A percentile compares a stretch with the other conserved stretches of the same genome.
phyloP scores from a whole-genome alignment of 257 asterid species.

The Phtheirospermum japonicum region DNA sequence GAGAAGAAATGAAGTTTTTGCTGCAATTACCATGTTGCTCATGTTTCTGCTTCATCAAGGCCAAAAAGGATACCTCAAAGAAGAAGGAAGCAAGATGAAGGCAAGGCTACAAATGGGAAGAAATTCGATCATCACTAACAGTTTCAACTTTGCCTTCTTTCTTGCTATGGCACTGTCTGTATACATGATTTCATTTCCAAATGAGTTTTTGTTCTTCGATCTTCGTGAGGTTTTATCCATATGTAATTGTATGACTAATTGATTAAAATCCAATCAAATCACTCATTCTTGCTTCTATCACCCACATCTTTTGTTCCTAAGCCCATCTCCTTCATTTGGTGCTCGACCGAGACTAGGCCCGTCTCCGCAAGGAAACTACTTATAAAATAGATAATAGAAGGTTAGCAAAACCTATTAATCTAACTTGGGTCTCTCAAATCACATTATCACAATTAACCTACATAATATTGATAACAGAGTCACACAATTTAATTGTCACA shows the following conservation, averaged over 20 bases:
- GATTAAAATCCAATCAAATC: constrained; percentile 34
- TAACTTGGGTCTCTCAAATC: neutral
- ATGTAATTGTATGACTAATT: constrained; percentile 16
- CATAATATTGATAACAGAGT: no score
- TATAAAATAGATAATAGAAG: constrained; percentile 6
- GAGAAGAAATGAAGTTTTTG: constrained; percentile 42
- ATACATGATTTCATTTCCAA: constrained; percentile 8
- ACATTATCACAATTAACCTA: neutral
- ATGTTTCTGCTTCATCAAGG: constrained; percentile 62
- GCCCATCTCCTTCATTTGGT: constrained; percentile 83
- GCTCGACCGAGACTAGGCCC: constrained; percentile 79
- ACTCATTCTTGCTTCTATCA: constrained; percentile 43
- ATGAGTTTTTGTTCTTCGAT: constrained; percentile 13
- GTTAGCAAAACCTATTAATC: constrained; percentile 20
- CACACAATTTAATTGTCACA: no score
- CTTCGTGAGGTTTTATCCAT: constrained; percentile 8
- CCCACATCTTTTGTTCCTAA: constrained; percentile 43
- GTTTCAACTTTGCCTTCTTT: neutral
- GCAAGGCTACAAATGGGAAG: neutral
- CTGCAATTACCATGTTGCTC: constrained; percentile 49
- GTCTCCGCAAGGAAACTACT: constrained; percentile 82
- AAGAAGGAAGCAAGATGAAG: constrained; percentile 24
- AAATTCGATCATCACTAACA: no score
- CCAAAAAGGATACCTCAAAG: constrained; percentile 35
- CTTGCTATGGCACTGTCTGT: no score